phyloP scores from a whole-genome alignment of 2,329 filamentous ascomycete genomes.

The Epichloe glyceriae region DNA sequence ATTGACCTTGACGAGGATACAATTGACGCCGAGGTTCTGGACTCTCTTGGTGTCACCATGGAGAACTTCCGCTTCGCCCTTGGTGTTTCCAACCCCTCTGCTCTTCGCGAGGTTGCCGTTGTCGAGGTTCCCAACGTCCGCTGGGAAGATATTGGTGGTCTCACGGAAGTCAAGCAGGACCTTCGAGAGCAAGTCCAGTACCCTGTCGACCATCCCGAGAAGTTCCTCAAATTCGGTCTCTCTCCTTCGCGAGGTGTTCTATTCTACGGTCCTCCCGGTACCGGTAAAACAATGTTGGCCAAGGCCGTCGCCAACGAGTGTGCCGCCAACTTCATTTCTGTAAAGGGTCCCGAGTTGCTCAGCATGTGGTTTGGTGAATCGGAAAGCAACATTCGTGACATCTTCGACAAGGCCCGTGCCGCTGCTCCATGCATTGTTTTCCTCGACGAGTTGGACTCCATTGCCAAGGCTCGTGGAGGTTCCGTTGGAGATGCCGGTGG shows the following conservation, averaged over 20 bases:
- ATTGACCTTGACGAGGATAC: constrained; percentile 98
- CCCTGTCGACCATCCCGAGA: constrained; percentile 97
- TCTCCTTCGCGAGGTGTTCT: constrained; percentile 96
- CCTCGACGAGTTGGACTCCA: constrained; percentile 96
- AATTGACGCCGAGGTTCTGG: constrained; percentile 94
- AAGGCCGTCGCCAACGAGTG: constrained; percentile 99
- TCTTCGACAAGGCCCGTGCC: constrained; percentile 98
- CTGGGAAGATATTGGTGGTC: constrained; percentile 99
- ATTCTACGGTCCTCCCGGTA: constrained; percentile 98
- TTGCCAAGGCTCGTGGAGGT: constrained; percentile 97
- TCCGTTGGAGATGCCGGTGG: constrained; percentile 92
- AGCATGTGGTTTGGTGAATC: constrained; percentile 99
- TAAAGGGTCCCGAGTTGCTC: constrained; percentile 95
- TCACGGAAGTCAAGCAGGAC: constrained; percentile 97
- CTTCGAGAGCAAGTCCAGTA: constrained; percentile 98
- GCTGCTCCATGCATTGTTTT: constrained; percentile 98
- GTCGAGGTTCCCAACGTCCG: constrained; percentile 98
- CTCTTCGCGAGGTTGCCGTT: constrained; percentile 94
- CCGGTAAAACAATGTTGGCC: constrained; percentile 98
- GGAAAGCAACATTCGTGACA: constrained; percentile 98
- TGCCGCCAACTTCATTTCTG: constrained; percentile 97
- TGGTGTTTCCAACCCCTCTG: constrained; percentile 95
- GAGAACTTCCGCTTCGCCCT: constrained; percentile 99
- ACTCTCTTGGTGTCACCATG: constrained; percentile 97
- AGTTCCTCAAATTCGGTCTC: constrained; percentile 99